These are phyloP conservation scores for Dentipellis fragilis DNA, from an alignment of 768 basidiomycete genomes.

Conservation along the genomic window DNA sequence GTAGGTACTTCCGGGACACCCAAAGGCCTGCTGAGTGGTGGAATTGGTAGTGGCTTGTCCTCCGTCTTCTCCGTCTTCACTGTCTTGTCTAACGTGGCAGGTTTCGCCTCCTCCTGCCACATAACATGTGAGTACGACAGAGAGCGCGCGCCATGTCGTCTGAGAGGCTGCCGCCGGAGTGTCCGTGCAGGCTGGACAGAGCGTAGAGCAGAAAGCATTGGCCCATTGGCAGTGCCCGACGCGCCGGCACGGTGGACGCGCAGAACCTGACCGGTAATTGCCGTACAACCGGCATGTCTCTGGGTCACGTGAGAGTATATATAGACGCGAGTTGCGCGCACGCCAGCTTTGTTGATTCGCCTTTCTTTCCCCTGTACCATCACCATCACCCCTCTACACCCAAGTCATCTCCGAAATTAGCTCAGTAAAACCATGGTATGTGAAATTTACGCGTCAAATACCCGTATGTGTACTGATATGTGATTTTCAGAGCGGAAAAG, in stretches of 20 bases:
- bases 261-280: background rate
- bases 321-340: background rate
- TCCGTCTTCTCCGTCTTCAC: background rate
- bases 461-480: background rate
- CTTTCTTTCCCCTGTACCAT: constrained; percentile 4
- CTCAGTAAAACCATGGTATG: constrained; percentile 6
- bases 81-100: background rate
- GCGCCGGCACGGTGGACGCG: background rate
- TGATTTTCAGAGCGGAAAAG: constrained; percentile 9
- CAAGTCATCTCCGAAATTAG: background rate
- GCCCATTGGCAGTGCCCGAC: background rate
- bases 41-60: background rate
- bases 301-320: background rate
- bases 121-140: background rate
- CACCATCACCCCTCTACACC: constrained; percentile 2
- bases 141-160: background rate
- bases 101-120: background rate
- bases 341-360: background rate
- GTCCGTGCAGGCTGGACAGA: background rate
- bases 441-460: background rate
- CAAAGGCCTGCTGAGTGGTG: constrained; percentile 53
- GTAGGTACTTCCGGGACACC: constrained; percentile 67
- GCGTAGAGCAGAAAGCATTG: background rate
- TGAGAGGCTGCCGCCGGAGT: background rate
- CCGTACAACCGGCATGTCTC: background rate